These are phyloP conservation scores for Didymella pinodella DNA, from an alignment of 2,329 filamentous ascomycete species.

Conservation along the genomic window DNA sequence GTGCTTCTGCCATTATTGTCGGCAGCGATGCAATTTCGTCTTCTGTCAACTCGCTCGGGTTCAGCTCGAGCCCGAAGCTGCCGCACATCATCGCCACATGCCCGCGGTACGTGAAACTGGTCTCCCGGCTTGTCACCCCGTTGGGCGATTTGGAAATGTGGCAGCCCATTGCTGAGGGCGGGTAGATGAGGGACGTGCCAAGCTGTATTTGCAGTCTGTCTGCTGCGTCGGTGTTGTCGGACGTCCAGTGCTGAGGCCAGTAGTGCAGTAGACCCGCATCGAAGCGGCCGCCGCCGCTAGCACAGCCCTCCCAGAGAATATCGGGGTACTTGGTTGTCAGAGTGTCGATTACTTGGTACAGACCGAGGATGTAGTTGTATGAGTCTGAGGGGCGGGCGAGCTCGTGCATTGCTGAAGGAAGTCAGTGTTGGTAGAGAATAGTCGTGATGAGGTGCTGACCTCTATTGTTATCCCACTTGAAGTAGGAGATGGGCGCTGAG, in stretches of 20 bases:
- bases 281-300: conserved; percentile 70
- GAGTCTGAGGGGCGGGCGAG: conserved; percentile 61
- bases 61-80: conserved; percentile 70
- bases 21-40: conserved; percentile 65
- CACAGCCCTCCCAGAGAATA: conserved; percentile 72
- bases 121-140: conserved; percentile 62
- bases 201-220: conserved; percentile 69
- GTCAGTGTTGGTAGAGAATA: neutral
- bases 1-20: conserved; percentile 61
- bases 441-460: conserved; percentile 40
- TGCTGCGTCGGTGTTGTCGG: conserved; percentile 69
- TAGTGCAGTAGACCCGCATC: conserved; percentile 68
- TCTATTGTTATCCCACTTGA: conserved; percentile 75
- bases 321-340: conserved; percentile 67
- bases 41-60: conserved; percentile 61
- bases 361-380: conserved; percentile 69
- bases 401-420: conserved; percentile 61
- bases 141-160: conserved; percentile 70
- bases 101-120: conserved; percentile 66
- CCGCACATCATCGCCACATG: conserved; percentile 75
- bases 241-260: conserved; percentile 72
- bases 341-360: conserved; percentile 68
- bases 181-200: conserved; percentile 70
- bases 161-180: conserved; percentile 70
- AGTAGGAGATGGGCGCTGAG: conserved; percentile 63